phyloP scores from a whole-genome alignment of 2,329 filamentous ascomycete genomes.

The Stachybotrys echinatus region DNA sequence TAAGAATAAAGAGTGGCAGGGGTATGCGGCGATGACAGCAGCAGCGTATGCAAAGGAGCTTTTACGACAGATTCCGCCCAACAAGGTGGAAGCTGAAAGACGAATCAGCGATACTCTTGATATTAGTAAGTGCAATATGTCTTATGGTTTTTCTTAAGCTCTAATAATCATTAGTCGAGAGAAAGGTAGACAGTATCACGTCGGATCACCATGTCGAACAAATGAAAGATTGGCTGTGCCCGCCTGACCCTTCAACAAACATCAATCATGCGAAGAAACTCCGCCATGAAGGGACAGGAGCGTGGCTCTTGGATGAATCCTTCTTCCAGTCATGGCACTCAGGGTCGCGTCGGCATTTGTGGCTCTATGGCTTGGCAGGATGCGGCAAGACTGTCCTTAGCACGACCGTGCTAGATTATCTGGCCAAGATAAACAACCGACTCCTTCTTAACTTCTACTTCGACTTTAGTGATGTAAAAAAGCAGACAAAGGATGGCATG shows the following conservation, averaged over 20 bases:
- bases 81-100: constrained; percentile 7
- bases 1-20: constrained; percentile 24
- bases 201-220: neutral
- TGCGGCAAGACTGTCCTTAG: constrained; percentile 14
- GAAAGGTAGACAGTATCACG: neutral
- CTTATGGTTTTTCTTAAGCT: neutral
- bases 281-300: constrained; percentile 6
- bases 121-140: constrained; percentile 1
- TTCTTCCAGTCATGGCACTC: constrained; percentile 8
- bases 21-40: constrained; percentile 21
- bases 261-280: constrained; percentile 5
- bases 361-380: constrained; percentile 11
- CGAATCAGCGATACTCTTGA: constrained; percentile 4
- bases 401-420: constrained; percentile 9
- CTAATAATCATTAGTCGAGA: neutral
- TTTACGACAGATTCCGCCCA: constrained; percentile 8
- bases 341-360: constrained; percentile 10
- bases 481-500: constrained; percentile 10
- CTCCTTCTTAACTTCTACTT: constrained; percentile 11
- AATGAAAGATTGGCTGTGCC: no score
- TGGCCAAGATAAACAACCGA: neutral
- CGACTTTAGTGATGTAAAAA: constrained; percentile 12
- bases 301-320: constrained; percentile 7
- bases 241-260: constrained; percentile 7
- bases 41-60: constrained; percentile 22